Percentiles rank a stretch among this genome's conserved stretches.
phyloP scores from a whole-genome alignment of 495 filamentous ascomycete species.

The Neurospora intermedia region DNA sequence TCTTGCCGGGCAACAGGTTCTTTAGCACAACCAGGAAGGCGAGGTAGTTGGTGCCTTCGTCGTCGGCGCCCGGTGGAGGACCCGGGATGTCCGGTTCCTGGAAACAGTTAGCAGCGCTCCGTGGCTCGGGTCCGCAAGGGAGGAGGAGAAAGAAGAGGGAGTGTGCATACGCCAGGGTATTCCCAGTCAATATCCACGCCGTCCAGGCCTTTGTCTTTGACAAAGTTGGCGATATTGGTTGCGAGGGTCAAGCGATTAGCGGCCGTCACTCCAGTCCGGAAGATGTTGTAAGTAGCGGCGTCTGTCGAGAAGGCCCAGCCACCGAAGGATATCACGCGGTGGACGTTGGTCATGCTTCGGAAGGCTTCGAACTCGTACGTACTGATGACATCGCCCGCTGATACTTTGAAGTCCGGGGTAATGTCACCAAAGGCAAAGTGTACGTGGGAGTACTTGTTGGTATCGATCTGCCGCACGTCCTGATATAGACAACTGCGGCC shows the following conservation, averaged over 20 bases:
- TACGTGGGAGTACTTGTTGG: constrained; percentile 19
- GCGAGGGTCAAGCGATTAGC: constrained; percentile 16
- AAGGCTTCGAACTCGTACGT: constrained; percentile 14
- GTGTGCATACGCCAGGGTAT: constrained; percentile 24
- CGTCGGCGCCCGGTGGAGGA: constrained; percentile 10
- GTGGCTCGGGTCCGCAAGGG: constrained; percentile 11
- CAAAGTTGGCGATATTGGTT: constrained; percentile 17
- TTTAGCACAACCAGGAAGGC: constrained; percentile 11
- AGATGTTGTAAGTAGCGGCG: constrained; percentile 6
- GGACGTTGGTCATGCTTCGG: constrained; percentile 10
- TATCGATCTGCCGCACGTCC: constrained; percentile 3
- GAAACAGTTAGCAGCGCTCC: neutral
- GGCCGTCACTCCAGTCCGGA: constrained; percentile 12
- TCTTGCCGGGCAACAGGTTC: constrained; percentile 8
- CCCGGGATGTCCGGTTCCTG: constrained; percentile 17
- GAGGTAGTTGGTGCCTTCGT: constrained; percentile 14
- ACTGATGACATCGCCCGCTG: neutral
- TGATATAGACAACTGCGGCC: constrained; percentile 15
- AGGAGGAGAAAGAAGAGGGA: neutral
- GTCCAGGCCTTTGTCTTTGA: constrained; percentile 23
- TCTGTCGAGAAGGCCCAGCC: constrained; percentile 25
- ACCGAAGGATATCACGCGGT: constrained; percentile 27
- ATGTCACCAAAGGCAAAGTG: constrained; percentile 22
- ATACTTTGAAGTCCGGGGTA: constrained; percentile 4
- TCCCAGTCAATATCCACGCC: constrained; percentile 33